These are phyloP conservation scores for Alternaria burnsii DNA, from an alignment of 2,329 filamentous ascomycete genomes.

Conservation along the genomic window DNA sequence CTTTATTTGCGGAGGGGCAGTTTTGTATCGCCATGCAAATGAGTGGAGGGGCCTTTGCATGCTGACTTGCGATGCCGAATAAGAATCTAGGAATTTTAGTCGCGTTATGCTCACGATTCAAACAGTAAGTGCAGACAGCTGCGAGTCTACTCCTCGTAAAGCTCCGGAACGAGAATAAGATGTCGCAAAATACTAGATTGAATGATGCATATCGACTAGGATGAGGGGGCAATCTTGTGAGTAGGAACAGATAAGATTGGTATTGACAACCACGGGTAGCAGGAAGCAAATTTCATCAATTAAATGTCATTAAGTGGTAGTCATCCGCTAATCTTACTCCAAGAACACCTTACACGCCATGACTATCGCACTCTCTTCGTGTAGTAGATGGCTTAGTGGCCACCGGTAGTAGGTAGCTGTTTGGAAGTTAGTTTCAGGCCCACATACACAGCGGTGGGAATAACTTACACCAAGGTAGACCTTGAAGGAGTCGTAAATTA, in stretches of 20 bases:
- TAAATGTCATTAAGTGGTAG: neutral
- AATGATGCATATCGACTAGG: too few species aligned
- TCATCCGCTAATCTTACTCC: neutral
- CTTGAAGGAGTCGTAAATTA: constrained; percentile 55
- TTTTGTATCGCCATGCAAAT: neutral
- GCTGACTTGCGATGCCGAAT: too few species aligned
- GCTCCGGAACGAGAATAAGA: too few species aligned
- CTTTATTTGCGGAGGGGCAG: neutral
- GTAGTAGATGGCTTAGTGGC: constrained; percentile 17
- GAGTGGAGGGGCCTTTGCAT: neutral
- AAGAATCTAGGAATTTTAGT: too few species aligned
- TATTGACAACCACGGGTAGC: neutral
- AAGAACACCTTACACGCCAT: neutral
- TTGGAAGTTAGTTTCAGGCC: constrained; percentile 3
- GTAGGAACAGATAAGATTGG: too few species aligned
- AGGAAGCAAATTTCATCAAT: neutral
- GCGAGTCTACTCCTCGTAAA: too few species aligned
- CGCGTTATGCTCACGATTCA: too few species aligned
- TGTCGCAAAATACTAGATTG: too few species aligned
- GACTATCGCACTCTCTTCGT: neutral
- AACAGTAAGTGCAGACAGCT: too few species aligned
- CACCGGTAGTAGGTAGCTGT: constrained; percentile 40
- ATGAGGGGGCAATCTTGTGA: too few species aligned
- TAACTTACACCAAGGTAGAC: constrained; percentile 51
- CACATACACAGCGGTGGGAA: neutral